phyloP scores from a whole-genome alignment of 305 asterid genomes.

The Petunia hybrid region DNA sequence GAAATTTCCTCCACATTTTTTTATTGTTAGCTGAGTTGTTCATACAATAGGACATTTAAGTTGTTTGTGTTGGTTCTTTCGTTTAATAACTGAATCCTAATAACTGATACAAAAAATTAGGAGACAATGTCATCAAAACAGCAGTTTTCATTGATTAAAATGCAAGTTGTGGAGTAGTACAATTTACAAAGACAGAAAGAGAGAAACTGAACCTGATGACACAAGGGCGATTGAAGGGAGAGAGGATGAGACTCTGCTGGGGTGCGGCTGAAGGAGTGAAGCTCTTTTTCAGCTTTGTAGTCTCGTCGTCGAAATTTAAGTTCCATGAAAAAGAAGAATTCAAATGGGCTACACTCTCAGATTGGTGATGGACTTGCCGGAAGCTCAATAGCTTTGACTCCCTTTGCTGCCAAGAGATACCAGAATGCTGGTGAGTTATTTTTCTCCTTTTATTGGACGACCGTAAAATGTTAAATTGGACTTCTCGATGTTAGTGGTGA shows the following conservation, averaged over 20 bases:
- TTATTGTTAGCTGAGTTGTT: neutral
- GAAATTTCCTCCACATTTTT: neutral
- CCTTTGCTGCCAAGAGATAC: neutral
- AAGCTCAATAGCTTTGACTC: neutral
- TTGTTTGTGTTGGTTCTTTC: neutral
- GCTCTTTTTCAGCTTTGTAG: conserved; percentile 55
- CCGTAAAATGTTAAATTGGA: neutral
- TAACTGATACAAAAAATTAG: too few species aligned
- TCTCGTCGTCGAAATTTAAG: conserved; percentile 67
- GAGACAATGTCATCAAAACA: neutral
- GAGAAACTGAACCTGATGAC: conserved; percentile 49
- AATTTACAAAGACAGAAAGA: neutral
- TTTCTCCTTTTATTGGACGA: neutral
- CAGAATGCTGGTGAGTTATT: neutral
- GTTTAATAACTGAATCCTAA: neutral
- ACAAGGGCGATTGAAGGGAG: conserved; percentile 42
- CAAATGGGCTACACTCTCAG: neutral
- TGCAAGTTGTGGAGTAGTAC: neutral
- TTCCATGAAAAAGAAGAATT: conserved; percentile 50
- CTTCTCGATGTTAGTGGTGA: too few species aligned
- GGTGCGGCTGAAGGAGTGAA: conserved; percentile 51
- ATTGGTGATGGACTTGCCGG: neutral
- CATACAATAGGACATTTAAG: neutral
- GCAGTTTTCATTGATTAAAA: neutral
- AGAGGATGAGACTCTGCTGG: conserved; percentile 68